Evolutionary conservation across 495 filamentous ascomycete genomes (phyloP), one percentile per base, ranked within the genome.

Genomic region (Aspergillus coremiiformis): DNA sequence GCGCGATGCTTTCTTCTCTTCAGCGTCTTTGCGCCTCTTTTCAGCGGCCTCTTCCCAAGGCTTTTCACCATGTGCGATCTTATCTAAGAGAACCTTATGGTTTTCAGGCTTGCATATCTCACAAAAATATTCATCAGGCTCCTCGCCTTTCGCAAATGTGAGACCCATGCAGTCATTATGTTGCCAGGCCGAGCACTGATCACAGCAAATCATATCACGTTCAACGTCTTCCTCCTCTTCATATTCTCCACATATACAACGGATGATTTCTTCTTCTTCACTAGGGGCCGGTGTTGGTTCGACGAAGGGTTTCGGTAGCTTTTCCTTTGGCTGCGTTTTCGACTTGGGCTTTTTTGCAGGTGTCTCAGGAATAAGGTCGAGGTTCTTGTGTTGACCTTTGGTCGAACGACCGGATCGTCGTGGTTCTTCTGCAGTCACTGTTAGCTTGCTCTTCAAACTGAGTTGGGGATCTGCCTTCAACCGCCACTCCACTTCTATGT

Each of bases 81-180:
- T 85, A 8, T 78, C 83, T 19, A 97, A 66, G 0, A 95, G 80
- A 27, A 78, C 76, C 51, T 80, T 78, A 66, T 98, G 93, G 48
- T 87, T 79, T 49, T 90, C 83, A 4, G 92, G 93, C 43, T 77
- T 75, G 73, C 93, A 98, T 64, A 84, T 72, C 66, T 98, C 93
- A 65, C 93, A 98, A 64, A 83, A 90, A 70, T 97, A 98, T 61
- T 85, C 70, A 19, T 83, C 81, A 26, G 86, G 86, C 54, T 89
- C 71, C 54, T 87, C 80, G 30, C 88, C 82, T 14, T 86, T 79
- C 51, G 83, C 83, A 55, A 89, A 84, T 52, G 82, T 82, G 53
- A 95, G 76, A 23, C 87, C 90, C 81, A 98, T 90, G 65, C 93
- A 98, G 56, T 90, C 82, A 61, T 94, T 95, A 65, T 98, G 93